Evolutionary conservation across 1,139 yeast genomes (phyloP), one percentile per base, ranked within the genome.

Genomic region (Debaryomyces subglobosus): DNA sequence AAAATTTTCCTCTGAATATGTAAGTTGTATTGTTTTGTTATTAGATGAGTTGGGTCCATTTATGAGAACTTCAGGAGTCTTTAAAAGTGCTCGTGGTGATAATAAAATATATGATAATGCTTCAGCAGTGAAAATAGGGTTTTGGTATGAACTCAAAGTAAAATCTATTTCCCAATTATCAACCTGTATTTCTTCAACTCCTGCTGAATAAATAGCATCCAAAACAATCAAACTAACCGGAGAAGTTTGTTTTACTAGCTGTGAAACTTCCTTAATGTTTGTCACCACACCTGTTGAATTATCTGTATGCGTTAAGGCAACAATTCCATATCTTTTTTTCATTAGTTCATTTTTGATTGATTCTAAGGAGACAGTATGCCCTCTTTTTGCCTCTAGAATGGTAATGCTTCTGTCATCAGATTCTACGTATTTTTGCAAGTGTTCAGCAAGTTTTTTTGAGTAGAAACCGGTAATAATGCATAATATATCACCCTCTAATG

Each of bases 121-220:
- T 5, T 24, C 30, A 13, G 30, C 5, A n/a, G 12, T 13, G 21
- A 27, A 37, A 6, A 6, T 7, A 9, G 24, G 4, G 24, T 15
- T 37, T 25, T 24, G 20, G 21, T 37, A 23, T 8, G 35, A 6
- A 25, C 53, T 42, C 44, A 49, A 51, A 12, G 48, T 54, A 35
- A 52, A 40, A 41, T 55, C 59, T 12, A 54, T 45, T 2, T 46
- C 52, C 58, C 56, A 55, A 27, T 50, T 44, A 27, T 48, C 50
- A 25, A 53, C 46, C 39, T 50, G 47, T 12, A 55, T 43, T 21
- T 50, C 53, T 42, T 55, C 56, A 1, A 49, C 48, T 10, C 55
- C 59, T 18, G 49, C 49, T 8, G 56, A 49, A 25, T 50, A 48
- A 9, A 45, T 45, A 10, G 52, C 53, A 40, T 55, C 53, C 23